Percentiles rank a stretch among this genome's conserved stretches.
phyloP scores from a whole-genome alignment of 345 rosid genomes.

The Noccaea bulbosa region DNA sequence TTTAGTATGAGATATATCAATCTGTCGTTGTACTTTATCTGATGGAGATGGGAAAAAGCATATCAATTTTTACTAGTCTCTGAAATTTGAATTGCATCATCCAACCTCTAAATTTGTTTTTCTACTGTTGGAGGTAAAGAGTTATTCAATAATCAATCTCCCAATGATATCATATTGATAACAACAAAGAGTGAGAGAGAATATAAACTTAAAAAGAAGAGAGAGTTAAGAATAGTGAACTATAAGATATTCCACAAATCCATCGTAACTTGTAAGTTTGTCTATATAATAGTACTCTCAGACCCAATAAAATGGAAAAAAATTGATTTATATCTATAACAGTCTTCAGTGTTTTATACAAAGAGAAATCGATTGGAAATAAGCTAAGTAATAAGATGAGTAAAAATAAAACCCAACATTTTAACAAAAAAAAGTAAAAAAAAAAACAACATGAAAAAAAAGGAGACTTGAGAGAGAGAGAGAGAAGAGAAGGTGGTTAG shows the following conservation, averaged over 20 bases:
- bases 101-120: neutral
- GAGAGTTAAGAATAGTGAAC: neutral
- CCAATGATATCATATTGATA: constrained; percentile 25
- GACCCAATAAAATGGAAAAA: too few species aligned
- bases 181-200: neutral
- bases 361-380: neutral
- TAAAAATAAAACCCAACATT: too few species aligned
- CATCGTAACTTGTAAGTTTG: neutral
- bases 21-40: neutral
- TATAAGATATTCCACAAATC: neutral
- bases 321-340: too few species aligned
- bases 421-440: too few species aligned
- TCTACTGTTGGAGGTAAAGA: neutral
- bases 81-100: neutral
- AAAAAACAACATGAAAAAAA: neutral
- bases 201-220: neutral
- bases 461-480: constrained; percentile 20
- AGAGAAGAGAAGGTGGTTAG: constrained; percentile 1
- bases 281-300: neutral
- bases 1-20: neutral
- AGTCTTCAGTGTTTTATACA: neutral
- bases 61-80: neutral
- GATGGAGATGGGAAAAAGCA: neutral
- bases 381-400: neutral
- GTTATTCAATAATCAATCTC: constrained; percentile 30